phyloP scores from a whole-genome alignment of 2,329 filamentous ascomycete genomes.

The Sporothrix brunneoviolacea region DNA sequence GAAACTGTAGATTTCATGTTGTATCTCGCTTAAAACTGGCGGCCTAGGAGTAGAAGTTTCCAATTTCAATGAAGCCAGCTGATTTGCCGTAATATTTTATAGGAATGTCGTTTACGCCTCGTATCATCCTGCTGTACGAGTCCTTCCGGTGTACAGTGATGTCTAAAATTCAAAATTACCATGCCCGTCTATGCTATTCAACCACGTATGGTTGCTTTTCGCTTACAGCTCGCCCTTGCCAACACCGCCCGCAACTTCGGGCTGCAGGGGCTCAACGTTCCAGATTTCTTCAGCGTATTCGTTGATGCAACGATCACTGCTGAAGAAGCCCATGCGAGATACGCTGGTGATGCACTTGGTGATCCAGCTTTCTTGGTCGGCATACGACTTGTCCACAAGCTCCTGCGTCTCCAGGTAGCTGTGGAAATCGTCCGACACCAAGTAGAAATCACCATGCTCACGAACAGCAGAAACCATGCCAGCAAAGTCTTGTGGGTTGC shows the following conservation, averaged over 20 bases:
- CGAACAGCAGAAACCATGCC: slow-evolving; percentile 78
- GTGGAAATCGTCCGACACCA: slow-evolving; percentile 95
- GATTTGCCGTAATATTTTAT: too few relatives aligned
- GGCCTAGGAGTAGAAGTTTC: too few relatives aligned
- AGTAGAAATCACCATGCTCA: slow-evolving; percentile 94
- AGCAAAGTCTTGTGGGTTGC: slow-evolving; percentile 69
- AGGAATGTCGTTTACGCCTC: too few relatives aligned
- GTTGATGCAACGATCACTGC: slow-evolving; percentile 87
- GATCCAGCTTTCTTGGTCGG: slow-evolving; percentile 87
- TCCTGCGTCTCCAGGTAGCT: slow-evolving; percentile 88
- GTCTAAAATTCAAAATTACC: too few relatives aligned
- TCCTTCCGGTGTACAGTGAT: too few relatives aligned
- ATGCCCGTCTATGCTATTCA: too few relatives aligned
- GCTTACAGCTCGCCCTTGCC: slow-evolving; percentile 5
- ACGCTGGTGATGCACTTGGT: slow-evolving; percentile 86
- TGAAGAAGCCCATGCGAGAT: slow-evolving; percentile 95
- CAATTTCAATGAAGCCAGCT: too few relatives aligned
- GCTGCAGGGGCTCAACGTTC: slow-evolving; percentile 79
- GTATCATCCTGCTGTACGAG: too few relatives aligned
- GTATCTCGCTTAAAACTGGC: too few relatives aligned
- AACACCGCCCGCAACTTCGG: slow-evolving; percentile 26
- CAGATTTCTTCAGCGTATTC: slow-evolving; percentile 97
- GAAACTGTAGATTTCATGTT: background rate
- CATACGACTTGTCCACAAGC: slow-evolving; percentile 86
- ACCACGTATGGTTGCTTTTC: too few relatives aligned